Conservation (phyloP, 108 stramenopile genomes). For the Craspedostauros australis region DNA sequence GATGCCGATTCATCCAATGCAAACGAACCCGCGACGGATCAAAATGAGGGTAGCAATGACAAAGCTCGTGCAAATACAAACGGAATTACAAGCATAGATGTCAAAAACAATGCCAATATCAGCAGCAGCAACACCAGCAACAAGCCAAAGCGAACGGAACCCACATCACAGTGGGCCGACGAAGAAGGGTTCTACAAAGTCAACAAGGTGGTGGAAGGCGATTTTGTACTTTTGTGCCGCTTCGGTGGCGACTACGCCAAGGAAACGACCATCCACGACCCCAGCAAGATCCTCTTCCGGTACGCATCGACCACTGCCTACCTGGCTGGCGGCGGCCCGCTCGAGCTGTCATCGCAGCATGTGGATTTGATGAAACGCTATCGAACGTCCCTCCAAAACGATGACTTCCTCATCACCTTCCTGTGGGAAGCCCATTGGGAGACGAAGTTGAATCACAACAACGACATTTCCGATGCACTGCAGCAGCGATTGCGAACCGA, state of each 20-base stretch:
- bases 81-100: background rate
- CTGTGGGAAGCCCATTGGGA: conserved; percentile 56
- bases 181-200: conserved; percentile 64
- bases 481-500: background rate
- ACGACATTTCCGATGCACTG: background rate
- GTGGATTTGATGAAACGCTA: conserved; percentile 84
- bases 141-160: background rate
- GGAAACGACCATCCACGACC: conserved; percentile 44
- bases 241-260: conserved; percentile 74
- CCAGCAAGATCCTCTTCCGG: conserved; percentile 78
- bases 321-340: conserved; percentile 43
- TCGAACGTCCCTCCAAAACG: conserved; percentile 56
- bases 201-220: conserved; percentile 55
- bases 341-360: conserved; percentile 42
- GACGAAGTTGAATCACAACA: background rate
- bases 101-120: too few relatives aligned
- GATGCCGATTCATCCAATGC: background rate
- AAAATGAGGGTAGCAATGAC: conserved; percentile 9
- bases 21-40: background rate
- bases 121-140: too few relatives aligned
- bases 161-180: conserved; percentile 52
- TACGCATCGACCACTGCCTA: conserved; percentile 78
- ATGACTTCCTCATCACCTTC: conserved; percentile 71
- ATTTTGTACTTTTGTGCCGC: conserved; percentile 81
- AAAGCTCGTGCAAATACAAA: background rate